phyloP scores from a whole-genome alignment of 2,329 filamentous ascomycete genomes.

The Aspergillus neotritici region DNA sequence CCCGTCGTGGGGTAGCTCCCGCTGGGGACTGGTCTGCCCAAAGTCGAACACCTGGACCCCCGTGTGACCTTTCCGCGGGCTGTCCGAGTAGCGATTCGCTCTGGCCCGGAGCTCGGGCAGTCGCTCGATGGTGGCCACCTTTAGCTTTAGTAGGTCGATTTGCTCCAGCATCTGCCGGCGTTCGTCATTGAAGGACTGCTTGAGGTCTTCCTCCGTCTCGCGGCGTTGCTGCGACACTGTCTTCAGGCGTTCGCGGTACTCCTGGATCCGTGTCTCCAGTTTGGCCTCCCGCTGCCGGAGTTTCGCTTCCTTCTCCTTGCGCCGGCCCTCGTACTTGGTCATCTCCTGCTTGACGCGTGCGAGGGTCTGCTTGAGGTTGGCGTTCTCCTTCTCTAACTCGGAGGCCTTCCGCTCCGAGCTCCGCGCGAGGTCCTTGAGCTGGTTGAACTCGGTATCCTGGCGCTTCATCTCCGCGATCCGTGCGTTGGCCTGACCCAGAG shows the following conservation, averaged over 20 bases:
- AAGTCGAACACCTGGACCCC: slow-evolving; percentile 27
- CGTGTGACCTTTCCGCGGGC: slow-evolving; percentile 25
- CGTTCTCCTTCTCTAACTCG: slow-evolving; percentile 39
- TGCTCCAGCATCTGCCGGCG: slow-evolving; percentile 35
- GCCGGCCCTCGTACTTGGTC: slow-evolving; percentile 38
- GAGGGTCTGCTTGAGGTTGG: slow-evolving; percentile 35
- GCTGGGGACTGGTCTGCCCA: slow-evolving; percentile 16
- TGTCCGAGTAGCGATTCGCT: slow-evolving; percentile 18
- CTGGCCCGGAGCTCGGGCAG: slow-evolving; percentile 17
- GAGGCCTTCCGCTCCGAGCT: slow-evolving; percentile 38
- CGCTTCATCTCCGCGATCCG: slow-evolving; percentile 31
- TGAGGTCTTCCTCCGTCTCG: slow-evolving; percentile 32
- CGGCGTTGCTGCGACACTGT: slow-evolving; percentile 30
- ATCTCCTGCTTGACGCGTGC: slow-evolving; percentile 40
- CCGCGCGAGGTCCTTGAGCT: slow-evolving; percentile 31
- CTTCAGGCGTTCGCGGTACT: slow-evolving; percentile 38
- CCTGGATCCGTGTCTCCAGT: slow-evolving; percentile 35
- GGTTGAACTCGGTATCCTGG: slow-evolving; percentile 29
- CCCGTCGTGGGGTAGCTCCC: slow-evolving; percentile 17
- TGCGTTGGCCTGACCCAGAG: slow-evolving; percentile 30
- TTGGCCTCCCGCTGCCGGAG: slow-evolving; percentile 37
- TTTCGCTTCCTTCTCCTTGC: slow-evolving; percentile 39
- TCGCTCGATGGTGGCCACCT: slow-evolving; percentile 25
- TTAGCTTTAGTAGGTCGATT: slow-evolving; percentile 33
- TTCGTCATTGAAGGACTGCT: slow-evolving; percentile 32